Percentiles rank a stretch among this genome's conserved stretches.
Evolutionary conservation across 805 yeast genomes (phyloP).

Genomic region (Cyberlindnera veronae): DNA sequence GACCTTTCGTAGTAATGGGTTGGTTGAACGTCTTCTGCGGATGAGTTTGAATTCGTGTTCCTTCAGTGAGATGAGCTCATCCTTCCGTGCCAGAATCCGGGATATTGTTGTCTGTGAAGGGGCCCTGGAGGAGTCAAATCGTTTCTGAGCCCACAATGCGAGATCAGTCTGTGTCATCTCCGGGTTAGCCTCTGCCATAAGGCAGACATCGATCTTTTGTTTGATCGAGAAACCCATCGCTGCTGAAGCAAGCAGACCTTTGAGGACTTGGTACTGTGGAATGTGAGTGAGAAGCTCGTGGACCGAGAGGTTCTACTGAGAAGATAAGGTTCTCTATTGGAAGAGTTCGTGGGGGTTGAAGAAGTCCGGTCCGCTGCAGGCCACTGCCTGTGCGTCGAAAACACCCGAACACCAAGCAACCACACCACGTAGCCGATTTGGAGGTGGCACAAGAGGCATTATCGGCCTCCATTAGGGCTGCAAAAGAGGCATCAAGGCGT

Average conservation of each 20-base stretch:
- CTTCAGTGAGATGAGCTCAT: constrained; percentile 46
- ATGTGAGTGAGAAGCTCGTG: not conserved
- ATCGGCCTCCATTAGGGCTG: too few relatives aligned
- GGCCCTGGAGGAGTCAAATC: constrained; percentile 48
- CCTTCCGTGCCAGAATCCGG: constrained; percentile 53
- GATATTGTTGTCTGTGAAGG: constrained; percentile 70
- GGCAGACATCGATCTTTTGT: constrained; percentile 64
- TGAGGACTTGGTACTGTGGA: not conserved
- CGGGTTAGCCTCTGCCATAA: constrained; percentile 65
- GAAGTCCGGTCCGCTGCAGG: too few relatives aligned
- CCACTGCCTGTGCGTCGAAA: too few relatives aligned
- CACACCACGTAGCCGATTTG: too few relatives aligned
- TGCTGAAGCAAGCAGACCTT: not conserved
- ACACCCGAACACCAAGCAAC: too few relatives aligned
- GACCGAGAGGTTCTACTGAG: not conserved
- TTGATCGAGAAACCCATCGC: constrained; percentile 55
- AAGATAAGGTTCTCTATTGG: too few relatives aligned
- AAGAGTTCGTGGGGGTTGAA: too few relatives aligned
- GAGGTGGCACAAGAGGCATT: too few relatives aligned
- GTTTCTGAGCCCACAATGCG: constrained; percentile 59
- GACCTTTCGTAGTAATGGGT: constrained; percentile 54
- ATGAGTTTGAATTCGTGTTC: constrained; percentile 49
- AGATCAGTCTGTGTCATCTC: constrained; percentile 64
- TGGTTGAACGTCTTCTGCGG: constrained; percentile 44
- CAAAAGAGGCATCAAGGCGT: too few relatives aligned